Percentiles rank a stretch among this genome's conserved stretches.
Conservation (phyloP, 2,329 filamentous ascomycete species). For the Thelonectria rubi region DNA sequence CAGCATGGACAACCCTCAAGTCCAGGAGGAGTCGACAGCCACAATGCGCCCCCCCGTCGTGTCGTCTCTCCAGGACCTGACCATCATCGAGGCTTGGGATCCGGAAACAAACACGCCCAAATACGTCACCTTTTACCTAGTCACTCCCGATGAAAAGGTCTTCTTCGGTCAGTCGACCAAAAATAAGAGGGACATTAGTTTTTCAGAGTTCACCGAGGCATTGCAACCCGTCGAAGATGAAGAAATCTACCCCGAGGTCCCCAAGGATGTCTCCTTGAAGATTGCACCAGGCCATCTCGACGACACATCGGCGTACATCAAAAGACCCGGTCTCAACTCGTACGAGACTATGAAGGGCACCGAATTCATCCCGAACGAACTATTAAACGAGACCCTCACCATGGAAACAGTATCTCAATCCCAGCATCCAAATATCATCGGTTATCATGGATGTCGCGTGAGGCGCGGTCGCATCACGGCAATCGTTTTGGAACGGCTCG, state of each 20-base stretch:
- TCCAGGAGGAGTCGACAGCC: constrained; percentile 14
- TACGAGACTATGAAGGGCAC: constrained; percentile 17
- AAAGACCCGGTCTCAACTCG: constrained; percentile 13
- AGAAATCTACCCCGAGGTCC: constrained; percentile 18
- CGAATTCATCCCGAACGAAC: background rate
- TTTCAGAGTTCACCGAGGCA: constrained; percentile 14
- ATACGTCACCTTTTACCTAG: constrained; percentile 22
- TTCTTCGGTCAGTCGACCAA: constrained; percentile 25
- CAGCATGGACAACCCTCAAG: constrained; percentile 5
- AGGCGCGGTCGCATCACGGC: constrained; percentile 21
- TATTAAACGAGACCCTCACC: constrained; percentile 16
- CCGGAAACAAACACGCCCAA: constrained; percentile 10
- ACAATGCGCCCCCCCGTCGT: background rate
- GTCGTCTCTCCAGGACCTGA: constrained; percentile 11
- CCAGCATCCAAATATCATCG: constrained; percentile 19
- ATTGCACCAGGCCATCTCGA: constrained; percentile 17
- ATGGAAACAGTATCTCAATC: constrained; percentile 17
- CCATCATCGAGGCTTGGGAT: constrained; percentile 22
- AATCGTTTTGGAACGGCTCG: constrained; percentile 15
- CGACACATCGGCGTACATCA: constrained; percentile 10
- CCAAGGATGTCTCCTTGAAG: background rate
- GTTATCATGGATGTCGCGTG: constrained; percentile 19
- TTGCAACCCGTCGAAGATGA: constrained; percentile 10
- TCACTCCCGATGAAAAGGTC: constrained; percentile 17
- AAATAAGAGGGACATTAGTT: constrained; percentile 20